These are phyloP conservation scores for Dendrobium huoshanense DNA, from an alignment of 106 monocot genomes.

Conservation along the genomic window DNA sequence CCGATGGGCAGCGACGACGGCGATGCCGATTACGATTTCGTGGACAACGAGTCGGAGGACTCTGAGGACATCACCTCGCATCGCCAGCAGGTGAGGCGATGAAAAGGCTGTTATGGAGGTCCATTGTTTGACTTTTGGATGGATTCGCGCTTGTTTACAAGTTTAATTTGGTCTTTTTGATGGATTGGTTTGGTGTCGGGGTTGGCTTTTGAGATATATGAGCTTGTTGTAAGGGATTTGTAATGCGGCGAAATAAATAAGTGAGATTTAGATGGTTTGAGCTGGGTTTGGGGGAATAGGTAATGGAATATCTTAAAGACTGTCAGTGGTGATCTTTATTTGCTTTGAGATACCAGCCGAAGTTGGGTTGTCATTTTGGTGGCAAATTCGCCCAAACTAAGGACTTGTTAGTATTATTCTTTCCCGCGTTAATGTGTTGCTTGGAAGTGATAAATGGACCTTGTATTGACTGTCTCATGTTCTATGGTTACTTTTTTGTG, in stretches of 20 bases:
- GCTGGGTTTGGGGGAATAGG: background rate
- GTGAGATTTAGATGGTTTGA: background rate
- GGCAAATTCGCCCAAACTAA: background rate
- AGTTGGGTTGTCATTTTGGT: background rate
- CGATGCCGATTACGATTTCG: slow-evolving; percentile 56
- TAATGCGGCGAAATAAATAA: background rate
- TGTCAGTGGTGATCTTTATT: background rate
- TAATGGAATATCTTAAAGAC: background rate
- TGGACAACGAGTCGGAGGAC: slow-evolving; percentile 36
- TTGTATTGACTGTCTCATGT: background rate
- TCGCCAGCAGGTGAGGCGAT: slow-evolving; percentile 57
- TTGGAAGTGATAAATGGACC: background rate
- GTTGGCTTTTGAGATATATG: background rate
- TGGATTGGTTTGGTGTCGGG: background rate
- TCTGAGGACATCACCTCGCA: slow-evolving; percentile 32
- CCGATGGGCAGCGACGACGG: slow-evolving; percentile 52
- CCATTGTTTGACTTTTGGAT: background rate
- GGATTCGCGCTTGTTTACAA: background rate
- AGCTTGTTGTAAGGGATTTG: background rate
- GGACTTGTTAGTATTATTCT: background rate
- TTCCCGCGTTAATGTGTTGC: background rate
- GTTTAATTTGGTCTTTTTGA: background rate
- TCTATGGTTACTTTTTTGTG: too few relatives aligned
- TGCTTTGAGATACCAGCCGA: background rate
- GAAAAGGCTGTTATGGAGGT: background rate